A percentile compares a stretch with the other conserved stretches of the same genome.
Conservation (phyloP, 768 basidiomycete genomes). For the Steccherinum ochraceum region DNA sequence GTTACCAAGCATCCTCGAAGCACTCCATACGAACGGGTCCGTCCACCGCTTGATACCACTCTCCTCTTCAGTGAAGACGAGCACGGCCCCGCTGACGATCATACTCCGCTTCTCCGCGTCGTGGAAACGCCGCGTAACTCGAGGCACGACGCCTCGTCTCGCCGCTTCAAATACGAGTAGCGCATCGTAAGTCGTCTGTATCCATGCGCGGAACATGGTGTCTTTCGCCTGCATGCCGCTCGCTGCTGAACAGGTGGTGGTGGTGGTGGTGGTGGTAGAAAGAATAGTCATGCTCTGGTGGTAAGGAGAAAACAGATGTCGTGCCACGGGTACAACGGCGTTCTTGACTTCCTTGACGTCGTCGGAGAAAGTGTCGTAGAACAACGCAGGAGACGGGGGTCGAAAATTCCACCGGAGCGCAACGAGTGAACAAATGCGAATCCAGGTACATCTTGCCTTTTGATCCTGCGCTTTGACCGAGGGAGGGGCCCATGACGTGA, state of each 20-base stretch:
- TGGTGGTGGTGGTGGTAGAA: too few species aligned
- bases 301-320: not conserved
- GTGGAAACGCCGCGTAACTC: slow-evolving; percentile 15
- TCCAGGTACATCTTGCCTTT: not conserved
- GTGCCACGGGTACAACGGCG: not conserved
- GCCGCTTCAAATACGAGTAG: slow-evolving; percentile 16
- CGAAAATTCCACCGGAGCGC: not conserved
- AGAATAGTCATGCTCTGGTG: not conserved
- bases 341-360: not conserved
- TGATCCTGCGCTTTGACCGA: not conserved
- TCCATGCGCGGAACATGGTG: slow-evolving; percentile 14
- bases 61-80: slow-evolving; percentile 17
- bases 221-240: slow-evolving; percentile 5
- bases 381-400: not conserved
- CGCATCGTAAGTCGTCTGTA: slow-evolving; percentile 15
- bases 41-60: slow-evolving; percentile 18
- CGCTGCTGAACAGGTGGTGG: slow-evolving; percentile 5
- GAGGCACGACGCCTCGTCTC: slow-evolving; percentile 13
- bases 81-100: slow-evolving; percentile 14
- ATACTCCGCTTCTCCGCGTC: slow-evolving; percentile 15
- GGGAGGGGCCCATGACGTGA: not conserved
- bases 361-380: not conserved
- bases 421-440: not conserved
- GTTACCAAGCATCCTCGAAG: slow-evolving; percentile 15
- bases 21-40: slow-evolving; percentile 15